Conservation (phyloP, 2,329 filamentous ascomycete genomes). For the Dactylonectria macrodidyma region DNA sequence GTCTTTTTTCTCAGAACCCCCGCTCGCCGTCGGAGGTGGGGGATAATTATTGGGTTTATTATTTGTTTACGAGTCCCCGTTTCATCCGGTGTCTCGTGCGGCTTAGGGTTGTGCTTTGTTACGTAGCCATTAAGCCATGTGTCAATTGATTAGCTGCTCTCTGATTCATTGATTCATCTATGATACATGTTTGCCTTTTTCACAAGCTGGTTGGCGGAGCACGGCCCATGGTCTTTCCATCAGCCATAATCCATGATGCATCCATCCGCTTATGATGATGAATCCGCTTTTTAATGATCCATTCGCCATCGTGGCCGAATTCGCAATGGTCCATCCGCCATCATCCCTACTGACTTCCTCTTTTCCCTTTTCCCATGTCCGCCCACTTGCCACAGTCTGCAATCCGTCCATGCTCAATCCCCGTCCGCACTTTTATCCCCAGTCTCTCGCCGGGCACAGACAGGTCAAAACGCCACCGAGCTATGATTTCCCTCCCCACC, state of each 20-base stretch:
- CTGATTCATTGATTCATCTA: constrained; percentile 20
- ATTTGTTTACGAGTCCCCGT: constrained; percentile 20
- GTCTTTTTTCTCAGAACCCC: background rate
- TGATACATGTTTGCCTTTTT: constrained; percentile 1
- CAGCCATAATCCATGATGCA: background rate
- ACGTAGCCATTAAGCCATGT: constrained; percentile 20
- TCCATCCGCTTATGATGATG: no score
- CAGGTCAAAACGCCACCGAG: constrained; percentile 1
- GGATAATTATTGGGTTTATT: background rate
- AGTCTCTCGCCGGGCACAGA: background rate
- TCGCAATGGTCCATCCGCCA: no score
- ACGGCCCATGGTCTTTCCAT: constrained; percentile 22
- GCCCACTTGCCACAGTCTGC: background rate
- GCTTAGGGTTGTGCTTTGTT: background rate
- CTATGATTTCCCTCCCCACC: constrained; percentile 14
- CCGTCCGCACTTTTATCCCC: no score
- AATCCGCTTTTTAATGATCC: no score
- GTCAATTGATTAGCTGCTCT: constrained; percentile 20
- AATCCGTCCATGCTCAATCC: no score
- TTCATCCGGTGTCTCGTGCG: constrained; percentile 16
- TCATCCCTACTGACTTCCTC: background rate
- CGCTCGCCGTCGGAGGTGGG: background rate
- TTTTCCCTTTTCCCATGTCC: background rate
- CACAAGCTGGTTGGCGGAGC: constrained; percentile 10
- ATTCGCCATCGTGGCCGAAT: no score